Evolutionary conservation across 352 stramenopile species (phyloP).

Genomic region (Pythium aquatile): DNA sequence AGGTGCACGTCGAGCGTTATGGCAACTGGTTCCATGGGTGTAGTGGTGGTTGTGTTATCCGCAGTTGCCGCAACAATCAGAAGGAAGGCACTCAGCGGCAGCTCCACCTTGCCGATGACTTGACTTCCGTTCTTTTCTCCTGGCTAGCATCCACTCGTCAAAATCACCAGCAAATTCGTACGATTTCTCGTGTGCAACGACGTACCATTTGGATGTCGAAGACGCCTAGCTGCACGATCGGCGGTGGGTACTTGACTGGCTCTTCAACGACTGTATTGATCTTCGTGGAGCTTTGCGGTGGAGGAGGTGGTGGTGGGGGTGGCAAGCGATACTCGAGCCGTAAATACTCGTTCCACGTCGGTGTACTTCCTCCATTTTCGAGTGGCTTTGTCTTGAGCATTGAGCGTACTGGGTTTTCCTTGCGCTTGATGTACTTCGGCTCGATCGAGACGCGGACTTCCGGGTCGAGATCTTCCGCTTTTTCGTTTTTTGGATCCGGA

Average conservation of each 20-base stretch:
- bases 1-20: slow-evolving; percentile 36
- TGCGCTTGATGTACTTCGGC: slow-evolving; percentile 48
- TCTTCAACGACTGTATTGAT: background rate
- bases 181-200: background rate
- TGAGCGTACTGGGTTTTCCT: slow-evolving; percentile 44
- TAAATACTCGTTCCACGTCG: slow-evolving; percentile 56
- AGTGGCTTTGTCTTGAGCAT: slow-evolving; percentile 53
- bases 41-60: background rate
- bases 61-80: slow-evolving; percentile 7
- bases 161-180: too few relatives aligned
- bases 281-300: background rate
- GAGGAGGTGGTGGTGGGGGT: slow-evolving; percentile 8
- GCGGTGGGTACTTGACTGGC: slow-evolving; percentile 27
- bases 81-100: slow-evolving; percentile 41
- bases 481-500: slow-evolving; percentile 28
- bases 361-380: slow-evolving; percentile 37
- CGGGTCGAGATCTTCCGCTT: slow-evolving; percentile 39
- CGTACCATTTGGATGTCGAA: slow-evolving; percentile 58
- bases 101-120: slow-evolving; percentile 39
- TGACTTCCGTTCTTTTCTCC: slow-evolving; percentile 39
- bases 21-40: slow-evolving; percentile 13
- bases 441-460: slow-evolving; percentile 50
- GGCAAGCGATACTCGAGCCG: slow-evolving; percentile 42
- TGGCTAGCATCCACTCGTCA: slow-evolving; percentile 25
- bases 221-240: slow-evolving; percentile 41